A percentile compares a stretch with the other conserved stretches of the same genome.
Evolutionary conservation across 495 filamentous ascomycete species (phyloP).

Genomic region (Friedmanniomyces simplex): DNA sequence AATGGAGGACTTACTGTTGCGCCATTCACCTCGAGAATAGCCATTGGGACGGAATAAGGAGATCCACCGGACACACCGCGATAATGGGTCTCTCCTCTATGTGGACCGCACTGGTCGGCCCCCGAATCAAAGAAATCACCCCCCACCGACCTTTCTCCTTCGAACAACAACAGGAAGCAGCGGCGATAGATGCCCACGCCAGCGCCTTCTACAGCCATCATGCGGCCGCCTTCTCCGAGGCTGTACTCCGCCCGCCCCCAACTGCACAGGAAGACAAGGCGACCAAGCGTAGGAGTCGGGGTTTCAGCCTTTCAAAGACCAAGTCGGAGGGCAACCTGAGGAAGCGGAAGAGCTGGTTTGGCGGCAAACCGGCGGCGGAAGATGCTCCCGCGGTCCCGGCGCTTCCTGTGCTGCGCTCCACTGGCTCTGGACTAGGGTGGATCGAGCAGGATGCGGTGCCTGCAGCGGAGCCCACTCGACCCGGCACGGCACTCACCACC

Average conservation of each 20-base stretch:
- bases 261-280: not conserved
- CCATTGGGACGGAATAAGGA: not conserved
- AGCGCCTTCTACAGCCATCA: not conserved
- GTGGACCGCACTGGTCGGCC: not conserved
- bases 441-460: not conserved
- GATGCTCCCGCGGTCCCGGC: not conserved
- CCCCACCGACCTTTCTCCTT: slow-evolving; percentile 4
- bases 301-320: not conserved
- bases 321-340: not conserved
- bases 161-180: not conserved
- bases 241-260: not conserved
- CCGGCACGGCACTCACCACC: slow-evolving; percentile 4
- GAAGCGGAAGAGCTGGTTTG: slow-evolving; percentile 11
- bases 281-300: slow-evolving; percentile 3
- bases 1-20: not conserved
- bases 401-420: not conserved
- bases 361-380: not conserved
- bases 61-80: not conserved
- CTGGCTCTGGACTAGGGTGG: not conserved
- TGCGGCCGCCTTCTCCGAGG: not conserved
- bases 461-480: not conserved
- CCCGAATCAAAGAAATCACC: slow-evolving; percentile 3
- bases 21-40: not conserved
- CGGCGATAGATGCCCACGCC: not conserved
- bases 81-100: not conserved